Evolutionary conservation across 192 early-diverging fungal species (phyloP), one percentile per base, ranked within the genome.

Genomic region (Coemansia sp.): DNA sequence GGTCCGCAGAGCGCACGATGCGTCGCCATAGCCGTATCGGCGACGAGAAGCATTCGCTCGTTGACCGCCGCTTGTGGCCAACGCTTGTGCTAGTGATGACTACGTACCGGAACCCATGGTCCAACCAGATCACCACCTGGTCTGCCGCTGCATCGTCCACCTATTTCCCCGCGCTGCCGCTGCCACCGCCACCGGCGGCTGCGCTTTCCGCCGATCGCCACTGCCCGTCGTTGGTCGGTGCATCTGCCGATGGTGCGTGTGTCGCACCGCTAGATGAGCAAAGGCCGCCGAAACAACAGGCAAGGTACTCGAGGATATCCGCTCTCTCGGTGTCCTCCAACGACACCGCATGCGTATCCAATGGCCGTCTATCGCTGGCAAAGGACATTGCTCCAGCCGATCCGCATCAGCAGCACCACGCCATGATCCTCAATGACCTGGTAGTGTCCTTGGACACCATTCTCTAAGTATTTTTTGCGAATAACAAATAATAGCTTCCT

Each of bases 321-420:
- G 67, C 73, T 0, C 69, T 76, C n/a, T 82, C 79, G 14, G 65
- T 76, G 8, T 73, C 71, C 4, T 82, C 79, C 0, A 82, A 76
- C 59, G 79, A 82, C 39, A 82, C 79, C 9, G 79, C 74, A 0
- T 82, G 73, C 34, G 62, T 62, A n/a, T 60, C 78, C 11, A 68
- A 69, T 36, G 66, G 75, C 6, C 70, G 70, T n/a, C 41, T 77
- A 21, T 64, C 69, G 6, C 66, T 77, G 20, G 45, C 65, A 7
- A 77, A 77, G 30, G 75, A 77, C 24, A 6, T 45, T 8, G 34
- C n/a, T 30, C 3, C 56, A 8, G 18, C n/a, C 33, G 56, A 30
- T 16, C n/a, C 56, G 1, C n/a, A n/a, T n/a, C 34, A 34, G 56
- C 56, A 58, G 4, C 26, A 24, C 49, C 49, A 52, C 15, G 14